phyloP scores from a whole-genome alignment of 768 basidiomycete genomes.

The Phylloporus sp. region DNA sequence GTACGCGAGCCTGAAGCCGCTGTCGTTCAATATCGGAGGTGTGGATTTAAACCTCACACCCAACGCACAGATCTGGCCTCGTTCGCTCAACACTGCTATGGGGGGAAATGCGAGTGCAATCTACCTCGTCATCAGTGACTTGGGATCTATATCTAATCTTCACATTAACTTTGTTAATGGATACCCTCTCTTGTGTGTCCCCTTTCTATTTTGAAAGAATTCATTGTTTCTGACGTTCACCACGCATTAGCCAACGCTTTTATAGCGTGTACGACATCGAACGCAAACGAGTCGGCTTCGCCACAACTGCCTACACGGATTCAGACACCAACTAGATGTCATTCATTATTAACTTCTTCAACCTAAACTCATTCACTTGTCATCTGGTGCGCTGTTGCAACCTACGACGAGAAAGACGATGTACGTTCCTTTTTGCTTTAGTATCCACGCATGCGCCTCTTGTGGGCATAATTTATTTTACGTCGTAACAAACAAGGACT shows the following conservation, averaged over 20 bases:
- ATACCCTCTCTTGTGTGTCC: neutral
- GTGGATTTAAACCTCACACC: neutral
- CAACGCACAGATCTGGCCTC: neutral
- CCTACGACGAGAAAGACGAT: too few relatives aligned
- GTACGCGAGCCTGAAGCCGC: neutral
- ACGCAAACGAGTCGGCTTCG: neutral
- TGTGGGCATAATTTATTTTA: too few relatives aligned
- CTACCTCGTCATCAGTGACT: neutral
- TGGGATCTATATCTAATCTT: neutral
- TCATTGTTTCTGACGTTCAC: neutral
- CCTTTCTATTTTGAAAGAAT: too few relatives aligned
- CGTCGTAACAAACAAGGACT: too few relatives aligned
- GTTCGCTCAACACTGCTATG: neutral
- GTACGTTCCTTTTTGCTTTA: too few relatives aligned
- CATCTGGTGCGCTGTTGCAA: neutral
- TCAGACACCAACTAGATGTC: neutral
- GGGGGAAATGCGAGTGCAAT: neutral
- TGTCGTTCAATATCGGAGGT: neutral
- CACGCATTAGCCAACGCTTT: neutral
- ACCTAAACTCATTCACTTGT: neutral
- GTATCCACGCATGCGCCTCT: too few relatives aligned
- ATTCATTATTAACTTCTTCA: neutral
- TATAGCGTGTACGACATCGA: neutral
- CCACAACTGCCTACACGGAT: neutral
- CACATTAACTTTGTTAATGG: neutral